These are phyloP conservation scores for Lipomyces chichibuensis DNA, from an alignment of 805 yeast species.

Conservation along the genomic window DNA sequence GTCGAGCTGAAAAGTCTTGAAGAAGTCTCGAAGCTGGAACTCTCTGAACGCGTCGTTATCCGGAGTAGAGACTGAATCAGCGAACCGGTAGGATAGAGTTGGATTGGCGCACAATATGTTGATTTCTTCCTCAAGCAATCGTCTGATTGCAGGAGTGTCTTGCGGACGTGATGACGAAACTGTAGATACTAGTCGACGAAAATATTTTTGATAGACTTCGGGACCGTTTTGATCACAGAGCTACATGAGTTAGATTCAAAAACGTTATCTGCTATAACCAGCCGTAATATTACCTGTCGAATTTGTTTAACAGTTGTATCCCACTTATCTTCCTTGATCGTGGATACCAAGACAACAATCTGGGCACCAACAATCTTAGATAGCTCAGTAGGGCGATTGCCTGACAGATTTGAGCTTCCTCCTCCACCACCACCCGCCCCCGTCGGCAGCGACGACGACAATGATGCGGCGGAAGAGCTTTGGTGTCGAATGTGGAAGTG, in stretches of 20 bases:
- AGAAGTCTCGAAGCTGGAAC: slow-evolving; percentile 44
- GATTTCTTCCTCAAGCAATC: slow-evolving; percentile 34
- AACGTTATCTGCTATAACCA: slow-evolving; percentile 1
- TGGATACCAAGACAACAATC: slow-evolving; percentile 55
- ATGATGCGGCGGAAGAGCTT: slow-evolving; percentile 13
- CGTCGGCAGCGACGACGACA: slow-evolving; percentile 12
- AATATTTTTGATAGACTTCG: slow-evolving; percentile 45
- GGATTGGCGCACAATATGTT: slow-evolving; percentile 24
- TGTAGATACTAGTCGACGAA: slow-evolving; percentile 42
- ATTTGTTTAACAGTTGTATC: slow-evolving; percentile 51
- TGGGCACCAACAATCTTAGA: slow-evolving; percentile 54
- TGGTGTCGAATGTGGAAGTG: slow-evolving; percentile 17
- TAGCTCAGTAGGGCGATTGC: slow-evolving; percentile 33
- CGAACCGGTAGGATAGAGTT: slow-evolving; percentile 23
- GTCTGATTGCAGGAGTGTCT: slow-evolving; percentile 38
- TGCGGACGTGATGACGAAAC: slow-evolving; percentile 34
- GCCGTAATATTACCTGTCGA: slow-evolving; percentile 41
- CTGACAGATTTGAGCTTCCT: slow-evolving; percentile 16
- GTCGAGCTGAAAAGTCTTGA: slow-evolving; percentile 39
- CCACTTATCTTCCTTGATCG: slow-evolving; percentile 50
- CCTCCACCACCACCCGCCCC: slow-evolving; percentile 28
- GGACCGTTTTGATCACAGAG: slow-evolving; percentile 48
- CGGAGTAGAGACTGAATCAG: slow-evolving; percentile 22
- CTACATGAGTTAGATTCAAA: slow-evolving; percentile 10
- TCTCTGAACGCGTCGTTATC: slow-evolving; percentile 40